A percentile compares a stretch with the other conserved stretches of the same genome.
Evolutionary conservation across 176 grass and related monocot species (phyloP).

Genomic region (Oryza officinalis): DNA sequence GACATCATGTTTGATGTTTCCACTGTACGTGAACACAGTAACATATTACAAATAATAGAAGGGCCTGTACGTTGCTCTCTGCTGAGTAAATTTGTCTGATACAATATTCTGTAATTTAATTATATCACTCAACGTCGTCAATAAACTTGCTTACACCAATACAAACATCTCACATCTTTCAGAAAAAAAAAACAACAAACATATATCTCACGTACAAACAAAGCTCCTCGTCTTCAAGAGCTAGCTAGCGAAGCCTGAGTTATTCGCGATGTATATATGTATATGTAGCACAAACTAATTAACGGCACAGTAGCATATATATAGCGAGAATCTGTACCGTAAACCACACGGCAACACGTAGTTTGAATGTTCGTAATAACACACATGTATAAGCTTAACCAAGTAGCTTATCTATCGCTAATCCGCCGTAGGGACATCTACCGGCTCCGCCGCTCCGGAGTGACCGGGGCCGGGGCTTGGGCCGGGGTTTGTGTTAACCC

Average conservation of each 20-base stretch:
- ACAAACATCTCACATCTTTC: neutral
- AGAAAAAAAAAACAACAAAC: too few relatives aligned
- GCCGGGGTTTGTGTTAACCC: neutral
- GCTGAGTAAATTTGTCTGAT: neutral
- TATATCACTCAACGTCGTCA: neutral
- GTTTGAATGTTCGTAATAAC: too few relatives aligned
- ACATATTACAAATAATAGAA: too few relatives aligned
- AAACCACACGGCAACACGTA: too few relatives aligned
- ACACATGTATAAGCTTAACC: neutral
- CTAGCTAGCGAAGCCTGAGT: neutral
- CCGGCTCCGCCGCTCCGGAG: neutral
- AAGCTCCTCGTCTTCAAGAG: neutral
- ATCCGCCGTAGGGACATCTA: too few relatives aligned
- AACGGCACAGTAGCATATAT: too few relatives aligned
- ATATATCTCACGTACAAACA: too few relatives aligned
- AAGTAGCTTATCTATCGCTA: neutral
- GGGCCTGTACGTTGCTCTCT: too few relatives aligned
- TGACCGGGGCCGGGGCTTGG: neutral
- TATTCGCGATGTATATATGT: neutral
- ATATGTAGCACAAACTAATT: too few relatives aligned
- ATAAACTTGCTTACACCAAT: neutral
- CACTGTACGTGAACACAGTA: too few relatives aligned
- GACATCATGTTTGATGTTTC: too few relatives aligned
- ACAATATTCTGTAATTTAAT: neutral
- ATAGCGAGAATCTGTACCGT: too few relatives aligned